A percentile compares a stretch with the other conserved stretches of the same genome.
These are phyloP conservation scores for Starmerella apis DNA, from an alignment of 805 yeast species.

Conservation along the genomic window DNA sequence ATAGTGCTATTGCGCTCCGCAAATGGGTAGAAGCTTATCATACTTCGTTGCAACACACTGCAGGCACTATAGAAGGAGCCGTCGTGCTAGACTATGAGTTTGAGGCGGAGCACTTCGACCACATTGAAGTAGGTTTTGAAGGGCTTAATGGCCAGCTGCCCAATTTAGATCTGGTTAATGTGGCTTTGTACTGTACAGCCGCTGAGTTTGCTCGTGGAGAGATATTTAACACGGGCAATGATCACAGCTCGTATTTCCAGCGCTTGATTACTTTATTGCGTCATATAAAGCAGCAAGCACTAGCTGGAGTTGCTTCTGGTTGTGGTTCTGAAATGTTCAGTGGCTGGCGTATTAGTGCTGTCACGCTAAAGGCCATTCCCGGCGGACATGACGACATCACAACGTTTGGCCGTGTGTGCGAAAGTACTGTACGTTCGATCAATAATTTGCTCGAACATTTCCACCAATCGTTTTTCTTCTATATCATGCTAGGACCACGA, in stretches of 20 bases:
- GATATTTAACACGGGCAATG: constrained; percentile 52
- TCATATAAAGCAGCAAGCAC: constrained; percentile 59
- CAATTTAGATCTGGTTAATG: constrained; percentile 77
- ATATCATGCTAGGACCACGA: constrained; percentile 65
- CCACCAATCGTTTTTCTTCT: constrained; percentile 94
- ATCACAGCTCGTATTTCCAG: constrained; percentile 34
- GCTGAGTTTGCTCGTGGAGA: constrained; percentile 67
- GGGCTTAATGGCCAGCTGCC: constrained; percentile 96
- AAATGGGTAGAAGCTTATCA: constrained; percentile 94
- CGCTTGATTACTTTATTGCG: constrained; percentile 49
- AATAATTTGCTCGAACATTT: constrained; percentile 89
- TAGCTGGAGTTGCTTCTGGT: constrained; percentile 43
- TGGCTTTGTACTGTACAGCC: constrained; percentile 60
- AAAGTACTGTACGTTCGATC: constrained; percentile 75
- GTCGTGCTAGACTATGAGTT: constrained; percentile 70
- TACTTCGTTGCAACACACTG: constrained; percentile 71
- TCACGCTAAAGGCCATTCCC: constrained; percentile 57
- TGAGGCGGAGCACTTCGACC: constrained; percentile 55
- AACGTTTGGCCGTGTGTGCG: constrained; percentile 81
- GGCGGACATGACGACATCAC: constrained; percentile 71
- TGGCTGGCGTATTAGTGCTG: constrained; percentile 91
- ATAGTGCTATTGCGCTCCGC: constrained; percentile 57
- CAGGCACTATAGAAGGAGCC: constrained; percentile 90
- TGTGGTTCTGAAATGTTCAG: constrained; percentile 80
- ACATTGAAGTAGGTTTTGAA: constrained; percentile 63